Evolutionary conservation across 2,329 filamentous ascomycete species (phyloP).

Genomic region (Chaetomiaceae sp.): DNA sequence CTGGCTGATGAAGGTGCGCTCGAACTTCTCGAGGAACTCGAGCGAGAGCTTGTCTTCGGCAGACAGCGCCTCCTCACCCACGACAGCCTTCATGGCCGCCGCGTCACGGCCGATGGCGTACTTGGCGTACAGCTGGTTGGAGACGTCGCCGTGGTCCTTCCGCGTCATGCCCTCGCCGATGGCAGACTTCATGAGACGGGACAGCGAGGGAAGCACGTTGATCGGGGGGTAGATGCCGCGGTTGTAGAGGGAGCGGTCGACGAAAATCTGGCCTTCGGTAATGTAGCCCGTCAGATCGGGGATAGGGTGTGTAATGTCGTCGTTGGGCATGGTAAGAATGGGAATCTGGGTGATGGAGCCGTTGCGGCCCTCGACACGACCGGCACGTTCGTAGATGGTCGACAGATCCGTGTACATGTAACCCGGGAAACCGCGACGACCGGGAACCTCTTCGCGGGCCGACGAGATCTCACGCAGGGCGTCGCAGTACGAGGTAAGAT

Average conservation of each 20-base stretch:
- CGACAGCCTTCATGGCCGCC: conserved; percentile 98
- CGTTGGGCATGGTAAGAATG: conserved; percentile 99
- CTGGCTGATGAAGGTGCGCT: conserved; percentile 89
- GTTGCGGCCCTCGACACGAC: conserved; percentile 93
- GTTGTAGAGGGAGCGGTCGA: conserved; percentile 91
- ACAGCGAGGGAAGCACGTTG: conserved; percentile 95
- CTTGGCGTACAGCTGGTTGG: conserved; percentile 99
- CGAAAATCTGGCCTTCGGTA: conserved; percentile 96
- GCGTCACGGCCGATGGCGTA: conserved; percentile 99
- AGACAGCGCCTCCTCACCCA: conserved; percentile 94
- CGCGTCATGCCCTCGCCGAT: conserved; percentile 97
- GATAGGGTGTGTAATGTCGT: conserved; percentile 98
- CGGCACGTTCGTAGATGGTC: conserved; percentile 98
- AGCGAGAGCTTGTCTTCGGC: conserved; percentile 97
- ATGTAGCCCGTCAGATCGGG: conserved; percentile 99
- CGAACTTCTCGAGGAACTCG: conserved; percentile 98
- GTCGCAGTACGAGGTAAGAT: conserved; percentile 97
- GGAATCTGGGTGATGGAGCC: conserved; percentile 99
- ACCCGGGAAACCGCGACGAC: conserved; percentile 98
- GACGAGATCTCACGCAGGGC: conserved; percentile 98
- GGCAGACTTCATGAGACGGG: conserved; percentile 99
- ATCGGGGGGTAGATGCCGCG: conserved; percentile 98
- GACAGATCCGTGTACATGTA: conserved; percentile 99
- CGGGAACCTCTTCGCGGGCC: conserved; percentile 95
- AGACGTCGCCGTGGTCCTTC: conserved; percentile 95